A percentile compares a stretch with the other conserved stretches of the same genome.
Conservation (phyloP, 352 stramenopile species). For the Globisporangium cederbergense region DNA sequence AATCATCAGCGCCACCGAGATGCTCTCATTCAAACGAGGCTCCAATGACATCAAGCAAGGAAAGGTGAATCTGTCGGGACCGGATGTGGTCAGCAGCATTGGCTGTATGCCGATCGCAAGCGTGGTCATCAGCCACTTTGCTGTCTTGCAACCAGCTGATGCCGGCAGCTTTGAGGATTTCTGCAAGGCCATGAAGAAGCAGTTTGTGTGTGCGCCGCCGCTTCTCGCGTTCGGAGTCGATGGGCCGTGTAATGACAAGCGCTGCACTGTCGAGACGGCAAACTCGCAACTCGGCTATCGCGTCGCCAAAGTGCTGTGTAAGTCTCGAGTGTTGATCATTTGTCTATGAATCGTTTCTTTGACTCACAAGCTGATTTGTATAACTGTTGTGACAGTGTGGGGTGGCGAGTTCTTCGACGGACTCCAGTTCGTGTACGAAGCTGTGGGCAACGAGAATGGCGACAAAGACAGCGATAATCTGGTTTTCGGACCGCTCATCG, state of each 20-base stretch:
- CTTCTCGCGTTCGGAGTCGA: conserved; percentile 36
- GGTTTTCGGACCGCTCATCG: conserved; percentile 40
- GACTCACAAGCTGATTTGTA: background rate
- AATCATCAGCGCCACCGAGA: conserved; percentile 17
- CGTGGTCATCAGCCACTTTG: conserved; percentile 43
- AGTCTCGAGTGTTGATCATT: conserved; percentile 12
- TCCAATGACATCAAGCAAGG: background rate
- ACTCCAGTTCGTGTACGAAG: conserved; percentile 55
- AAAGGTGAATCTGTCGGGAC: conserved; percentile 22
- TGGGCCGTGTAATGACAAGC: conserved; percentile 25
- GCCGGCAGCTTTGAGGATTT: conserved; percentile 23
- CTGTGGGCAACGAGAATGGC: conserved; percentile 15
- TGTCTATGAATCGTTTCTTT: conserved; percentile 8
- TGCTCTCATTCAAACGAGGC: background rate
- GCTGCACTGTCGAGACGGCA: conserved; percentile 30
- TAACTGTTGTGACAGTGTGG: conserved; percentile 54
- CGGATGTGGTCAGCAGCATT: background rate
- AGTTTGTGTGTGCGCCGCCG: conserved; percentile 43
- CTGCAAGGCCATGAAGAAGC: conserved; percentile 33
- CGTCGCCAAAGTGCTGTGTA: conserved; percentile 52
- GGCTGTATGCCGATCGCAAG: background rate
- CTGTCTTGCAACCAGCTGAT: conserved; percentile 26
- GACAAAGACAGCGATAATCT: conserved; percentile 12
- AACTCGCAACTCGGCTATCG: conserved; percentile 44
- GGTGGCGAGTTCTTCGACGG: conserved; percentile 68